Base-by-base conservation (phyloP, 73 alveolate species). In the Blepharisma japonicum region DNA sequence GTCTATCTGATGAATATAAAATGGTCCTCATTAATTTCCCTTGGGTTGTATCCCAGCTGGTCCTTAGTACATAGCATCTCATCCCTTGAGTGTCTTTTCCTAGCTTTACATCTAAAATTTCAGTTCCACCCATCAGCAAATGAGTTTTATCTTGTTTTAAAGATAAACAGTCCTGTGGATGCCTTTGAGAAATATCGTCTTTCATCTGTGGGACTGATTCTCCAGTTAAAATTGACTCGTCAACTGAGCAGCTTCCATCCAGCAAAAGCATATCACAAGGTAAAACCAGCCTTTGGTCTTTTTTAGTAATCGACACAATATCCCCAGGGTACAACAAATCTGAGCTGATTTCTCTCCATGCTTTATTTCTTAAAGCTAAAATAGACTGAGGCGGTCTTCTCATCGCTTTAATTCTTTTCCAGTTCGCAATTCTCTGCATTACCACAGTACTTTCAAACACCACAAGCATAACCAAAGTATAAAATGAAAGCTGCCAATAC, bases 11-110 rank as follows among this genome's bases (percentile, higher is more conserved):
- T 38, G 97, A 86, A 81, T 89, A 92, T 47, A 96, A 83, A 39
- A 96, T 96, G 27, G 98, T 94, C 81, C 98, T 91, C 87, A 96
- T 89, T 25, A 96, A 88, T 82, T 96, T 96, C 55, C 99, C 99
- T 84, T 96, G 90, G 49, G 98, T 90, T 21, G 99, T 94, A 39
- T 90, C 94, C 87, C 92, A 96, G 25, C 99, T 98, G 18, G 95
- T 91, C 82, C 96, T 96, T 11, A 93, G 85, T 39, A 96, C 99
- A 45, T 79, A 81, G 71, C 98, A 93, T 8, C 83, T 77, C 39
- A 86, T 82, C 4, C 96, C 97, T 39, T 74, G 79, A 70, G 81
- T 86, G 6, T 95, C 94, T 6, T 95, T 54, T 78, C 79, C 54
- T 83, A 90, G 66, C 72, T 77, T 25, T 68, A 86, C 84, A 70